These are phyloP conservation scores for Sedum album DNA, from an alignment of 164 flowering plant species.

Conservation along the genomic window DNA sequence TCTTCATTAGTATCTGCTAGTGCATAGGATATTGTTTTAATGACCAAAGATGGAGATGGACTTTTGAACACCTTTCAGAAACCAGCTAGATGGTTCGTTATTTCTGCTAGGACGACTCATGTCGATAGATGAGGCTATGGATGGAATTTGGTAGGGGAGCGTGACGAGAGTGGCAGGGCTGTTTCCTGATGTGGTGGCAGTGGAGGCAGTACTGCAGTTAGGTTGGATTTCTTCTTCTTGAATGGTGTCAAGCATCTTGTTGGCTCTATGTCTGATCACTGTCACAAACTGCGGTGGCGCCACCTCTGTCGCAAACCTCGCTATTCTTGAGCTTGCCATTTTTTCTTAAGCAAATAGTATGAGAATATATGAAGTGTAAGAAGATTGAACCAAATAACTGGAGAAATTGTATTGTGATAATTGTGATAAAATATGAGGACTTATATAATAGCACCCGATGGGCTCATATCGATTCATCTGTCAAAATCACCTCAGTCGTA, in stretches of 20 bases:
- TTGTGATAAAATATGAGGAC: background rate
- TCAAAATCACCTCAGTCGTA: background rate
- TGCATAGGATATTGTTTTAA: too few species aligned
- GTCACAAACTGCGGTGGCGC: conserved; percentile 43
- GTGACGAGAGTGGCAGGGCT: background rate
- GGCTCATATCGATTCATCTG: background rate
- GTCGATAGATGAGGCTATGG: background rate
- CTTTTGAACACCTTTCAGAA: background rate
- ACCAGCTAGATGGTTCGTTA: background rate
- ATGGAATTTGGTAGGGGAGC: background rate
- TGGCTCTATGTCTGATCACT: conserved; percentile 34
- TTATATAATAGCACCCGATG: background rate
- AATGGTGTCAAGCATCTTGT: conserved; percentile 46
- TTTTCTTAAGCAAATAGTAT: background rate
- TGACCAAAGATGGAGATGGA: background rate
- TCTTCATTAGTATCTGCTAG: too few species aligned
- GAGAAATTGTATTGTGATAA: background rate
- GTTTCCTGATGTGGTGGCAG: background rate
- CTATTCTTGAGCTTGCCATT: conserved; percentile 40
- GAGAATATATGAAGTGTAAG: background rate
- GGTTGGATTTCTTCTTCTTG: conserved; percentile 29
- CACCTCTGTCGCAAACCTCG: conserved; percentile 37
- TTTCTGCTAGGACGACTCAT: background rate
- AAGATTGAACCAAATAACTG: background rate
- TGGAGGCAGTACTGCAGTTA: background rate